Conservation (phyloP, 345 rosid genomes). For the Sonneratia alba region DNA sequence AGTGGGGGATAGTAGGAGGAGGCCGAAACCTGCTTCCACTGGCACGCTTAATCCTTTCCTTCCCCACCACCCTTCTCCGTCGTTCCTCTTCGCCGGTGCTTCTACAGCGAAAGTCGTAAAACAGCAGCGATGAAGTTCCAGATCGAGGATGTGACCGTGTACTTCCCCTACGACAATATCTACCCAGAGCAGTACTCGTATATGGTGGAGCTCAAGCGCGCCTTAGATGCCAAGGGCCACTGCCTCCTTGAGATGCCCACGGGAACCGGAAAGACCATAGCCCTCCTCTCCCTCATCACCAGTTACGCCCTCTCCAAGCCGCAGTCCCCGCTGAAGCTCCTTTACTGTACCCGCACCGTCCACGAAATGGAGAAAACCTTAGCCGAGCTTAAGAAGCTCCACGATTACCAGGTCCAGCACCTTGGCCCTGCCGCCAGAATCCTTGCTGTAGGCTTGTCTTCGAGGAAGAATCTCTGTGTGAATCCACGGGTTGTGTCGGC, state of each 20-base stretch:
- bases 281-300: constrained; percentile 84
- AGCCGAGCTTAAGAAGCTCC: constrained; percentile 69
- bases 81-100: not conserved
- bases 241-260: constrained; percentile 99
- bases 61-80: not conserved
- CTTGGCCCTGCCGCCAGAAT: constrained; percentile 65
- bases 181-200: constrained; percentile 90
- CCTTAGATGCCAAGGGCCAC: constrained; percentile 92
- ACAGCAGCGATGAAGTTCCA: constrained; percentile 57
- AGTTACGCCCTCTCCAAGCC: constrained; percentile 74
- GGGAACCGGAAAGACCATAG: constrained; percentile 95
- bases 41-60: not conserved
- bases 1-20: not conserved
- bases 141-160: constrained; percentile 76
- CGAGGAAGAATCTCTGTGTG: constrained; percentile 86
- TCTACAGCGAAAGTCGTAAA: not conserved
- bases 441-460: constrained; percentile 73
- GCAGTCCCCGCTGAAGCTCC: constrained; percentile 58
- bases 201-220: constrained; percentile 91
- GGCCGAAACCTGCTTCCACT: not conserved
- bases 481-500: constrained; percentile 64
- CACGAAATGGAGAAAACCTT: constrained; percentile 99
- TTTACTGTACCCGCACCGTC: constrained; percentile 94
- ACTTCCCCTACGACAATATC: constrained; percentile 89
- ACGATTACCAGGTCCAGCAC: constrained; percentile 57